phyloP scores from a whole-genome alignment of 768 basidiomycete genomes.

The Cyclocybe aegerita region DNA sequence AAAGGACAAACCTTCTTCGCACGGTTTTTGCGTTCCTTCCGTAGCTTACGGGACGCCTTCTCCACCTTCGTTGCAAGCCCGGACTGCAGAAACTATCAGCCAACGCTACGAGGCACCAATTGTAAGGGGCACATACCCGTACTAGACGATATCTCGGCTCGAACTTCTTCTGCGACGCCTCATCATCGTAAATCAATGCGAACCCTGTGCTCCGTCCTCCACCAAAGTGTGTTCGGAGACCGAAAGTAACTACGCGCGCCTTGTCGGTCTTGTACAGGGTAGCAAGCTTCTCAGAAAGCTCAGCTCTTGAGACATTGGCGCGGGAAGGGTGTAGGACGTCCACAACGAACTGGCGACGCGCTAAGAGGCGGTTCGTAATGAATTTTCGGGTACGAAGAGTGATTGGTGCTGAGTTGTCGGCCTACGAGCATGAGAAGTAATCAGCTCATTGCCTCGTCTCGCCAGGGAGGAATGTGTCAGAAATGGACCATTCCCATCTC shows the following conservation, averaged over 20 bases:
- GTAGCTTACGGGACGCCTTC: slow-evolving; percentile 92
- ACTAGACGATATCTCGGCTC: slow-evolving; percentile 96
- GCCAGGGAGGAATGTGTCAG: neutral
- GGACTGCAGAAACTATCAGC: slow-evolving; percentile 41
- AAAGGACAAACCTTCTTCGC: slow-evolving; percentile 80
- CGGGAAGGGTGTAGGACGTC: slow-evolving; percentile 96
- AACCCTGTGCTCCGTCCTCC: slow-evolving; percentile 98
- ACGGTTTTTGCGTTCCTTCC: slow-evolving; percentile 99
- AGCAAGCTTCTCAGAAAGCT: slow-evolving; percentile 92
- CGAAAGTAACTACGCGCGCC: slow-evolving; percentile 88
- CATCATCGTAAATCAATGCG: slow-evolving; percentile 95
- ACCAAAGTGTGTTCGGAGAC: slow-evolving; percentile 95
- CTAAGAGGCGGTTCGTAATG: slow-evolving; percentile 96
- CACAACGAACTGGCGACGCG: slow-evolving; percentile 94
- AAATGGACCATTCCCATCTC: neutral
- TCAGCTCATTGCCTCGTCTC: slow-evolving; percentile 1
- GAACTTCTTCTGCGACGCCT: slow-evolving; percentile 92
- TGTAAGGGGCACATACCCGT: slow-evolving; percentile 60
- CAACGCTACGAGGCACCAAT: neutral
- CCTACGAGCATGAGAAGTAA: slow-evolving; percentile 38
- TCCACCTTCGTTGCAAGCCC: slow-evolving; percentile 77
- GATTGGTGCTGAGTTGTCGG: slow-evolving; percentile 80
- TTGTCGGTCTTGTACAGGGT: slow-evolving; percentile 92
- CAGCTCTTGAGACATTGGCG: slow-evolving; percentile 89
- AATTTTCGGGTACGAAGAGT: slow-evolving; percentile 99